phyloP scores from a whole-genome alignment of 192 early-diverging fungal species.

The Geranomyces variabilis region DNA sequence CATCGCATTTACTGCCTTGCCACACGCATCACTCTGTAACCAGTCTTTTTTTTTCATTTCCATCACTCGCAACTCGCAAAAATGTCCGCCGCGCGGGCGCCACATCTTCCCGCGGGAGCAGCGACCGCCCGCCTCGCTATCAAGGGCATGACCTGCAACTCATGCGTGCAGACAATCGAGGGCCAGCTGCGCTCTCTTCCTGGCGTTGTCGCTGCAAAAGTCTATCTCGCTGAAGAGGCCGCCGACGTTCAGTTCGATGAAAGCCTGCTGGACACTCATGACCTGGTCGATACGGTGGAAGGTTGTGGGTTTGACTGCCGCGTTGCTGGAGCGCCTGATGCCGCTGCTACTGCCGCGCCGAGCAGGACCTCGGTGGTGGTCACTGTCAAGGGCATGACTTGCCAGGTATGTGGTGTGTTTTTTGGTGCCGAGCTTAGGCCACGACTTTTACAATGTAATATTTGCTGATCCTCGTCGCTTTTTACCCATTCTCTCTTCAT shows the following conservation, averaged over 20 bases:
- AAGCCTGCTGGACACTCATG: neutral
- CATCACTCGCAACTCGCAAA: too few relatives aligned
- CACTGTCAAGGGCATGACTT: conserved; percentile 29
- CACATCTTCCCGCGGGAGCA: neutral
- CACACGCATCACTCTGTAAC: too few relatives aligned
- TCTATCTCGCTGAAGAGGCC: conserved; percentile 4
- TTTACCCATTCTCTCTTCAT: neutral
- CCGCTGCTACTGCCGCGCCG: neutral
- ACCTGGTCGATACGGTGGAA: neutral
- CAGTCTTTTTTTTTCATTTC: too few relatives aligned
- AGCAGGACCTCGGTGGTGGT: conserved; percentile 10
- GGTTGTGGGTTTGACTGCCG: conserved; percentile 1
- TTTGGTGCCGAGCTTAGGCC: neutral
- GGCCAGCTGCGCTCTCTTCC: conserved; percentile 10
- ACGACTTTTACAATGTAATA: neutral
- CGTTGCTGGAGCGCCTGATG: neutral
- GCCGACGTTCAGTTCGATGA: conserved; percentile 4
- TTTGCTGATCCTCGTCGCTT: neutral
- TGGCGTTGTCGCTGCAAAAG: neutral
- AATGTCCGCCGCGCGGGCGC: too few relatives aligned
- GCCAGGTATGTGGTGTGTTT: conserved; percentile 12
- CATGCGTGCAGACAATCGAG: conserved; percentile 39
- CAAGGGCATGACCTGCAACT: conserved; percentile 46
- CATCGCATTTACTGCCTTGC: too few relatives aligned
- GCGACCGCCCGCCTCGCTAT: conserved; percentile 20